A percentile compares a stretch with the other conserved stretches of the same genome.
phyloP scores from a whole-genome alignment of 106 monocot species.

The Platanthera zijinensis region DNA sequence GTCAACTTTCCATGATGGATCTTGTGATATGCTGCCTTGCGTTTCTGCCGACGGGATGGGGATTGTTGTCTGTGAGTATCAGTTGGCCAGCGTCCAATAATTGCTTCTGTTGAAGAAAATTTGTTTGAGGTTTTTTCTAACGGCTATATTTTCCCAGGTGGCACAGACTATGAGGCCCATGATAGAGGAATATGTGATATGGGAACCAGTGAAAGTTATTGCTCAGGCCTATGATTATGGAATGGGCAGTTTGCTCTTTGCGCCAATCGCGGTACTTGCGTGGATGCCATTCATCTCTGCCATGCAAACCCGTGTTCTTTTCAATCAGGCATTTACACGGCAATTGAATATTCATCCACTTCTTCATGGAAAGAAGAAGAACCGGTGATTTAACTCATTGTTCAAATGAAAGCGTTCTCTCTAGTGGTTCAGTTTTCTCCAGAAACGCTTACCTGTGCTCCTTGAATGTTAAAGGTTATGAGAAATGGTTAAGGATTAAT shows the following conservation, averaged over 20 bases:
- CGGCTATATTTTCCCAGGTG: constrained; percentile 22
- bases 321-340: constrained; percentile 65
- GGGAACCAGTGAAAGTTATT: constrained; percentile 54
- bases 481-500: no score
- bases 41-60: constrained; percentile 83
- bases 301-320: constrained; percentile 79
- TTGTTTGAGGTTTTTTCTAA: neutral
- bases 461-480: no score
- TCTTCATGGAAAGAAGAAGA: constrained; percentile 58
- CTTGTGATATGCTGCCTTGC: constrained; percentile 60
- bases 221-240: constrained; percentile 74
- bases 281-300: constrained; percentile 79
- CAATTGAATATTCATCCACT: constrained; percentile 63
- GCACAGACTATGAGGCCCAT: constrained; percentile 58
- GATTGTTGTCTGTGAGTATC: constrained; percentile 43
- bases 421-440: no score
- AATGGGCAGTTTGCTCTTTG: constrained; percentile 62
- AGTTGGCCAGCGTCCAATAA: neutral
- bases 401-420: neutral
- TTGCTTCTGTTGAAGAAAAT: neutral
- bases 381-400: constrained; percentile 18
- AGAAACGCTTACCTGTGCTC: no score
- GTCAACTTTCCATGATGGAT: constrained; percentile 54
- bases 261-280: constrained; percentile 49
- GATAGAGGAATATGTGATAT: constrained; percentile 45